phyloP scores from a whole-genome alignment of 2,329 filamentous ascomycete species.

The Epichloe coenophiala region DNA sequence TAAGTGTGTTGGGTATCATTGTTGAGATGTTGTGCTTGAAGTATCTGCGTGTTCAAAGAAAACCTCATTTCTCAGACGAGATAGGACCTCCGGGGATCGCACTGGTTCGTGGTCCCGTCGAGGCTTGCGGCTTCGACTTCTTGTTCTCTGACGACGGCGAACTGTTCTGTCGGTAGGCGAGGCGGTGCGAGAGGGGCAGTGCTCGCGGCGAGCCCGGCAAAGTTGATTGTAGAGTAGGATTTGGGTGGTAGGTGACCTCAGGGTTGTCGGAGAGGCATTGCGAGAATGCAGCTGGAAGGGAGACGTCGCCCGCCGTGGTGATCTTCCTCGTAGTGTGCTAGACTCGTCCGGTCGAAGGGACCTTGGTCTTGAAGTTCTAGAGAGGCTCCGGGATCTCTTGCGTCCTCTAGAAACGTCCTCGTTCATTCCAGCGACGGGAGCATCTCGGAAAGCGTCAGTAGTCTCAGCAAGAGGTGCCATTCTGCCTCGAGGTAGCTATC shows the following conservation, averaged over 20 bases:
- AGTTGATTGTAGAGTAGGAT: conserved; percentile 28
- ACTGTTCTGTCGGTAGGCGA: conserved; percentile 21
- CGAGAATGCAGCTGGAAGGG: conserved; percentile 20
- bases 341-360: conserved; percentile 25
- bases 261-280: conserved; percentile 17
- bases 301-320: conserved; percentile 26
- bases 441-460: conserved; percentile 12
- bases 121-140: conserved; percentile 24
- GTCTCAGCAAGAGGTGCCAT: conserved; percentile 14
- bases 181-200: conserved; percentile 27
- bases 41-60: conserved; percentile 11
- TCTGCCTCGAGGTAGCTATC: not conserved
- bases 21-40: not conserved
- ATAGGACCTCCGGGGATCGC: conserved; percentile 16
- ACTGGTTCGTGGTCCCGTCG: conserved; percentile 17
- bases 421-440: conserved; percentile 7
- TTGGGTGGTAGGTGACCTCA: conserved; percentile 27
- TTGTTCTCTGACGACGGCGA: conserved; percentile 24
- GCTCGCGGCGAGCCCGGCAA: conserved; percentile 28
- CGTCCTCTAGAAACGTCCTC: conserved; percentile 22
- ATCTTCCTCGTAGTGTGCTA: conserved; percentile 29
- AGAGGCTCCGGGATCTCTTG: conserved; percentile 26
- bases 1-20: not conserved
- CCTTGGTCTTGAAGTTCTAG: conserved; percentile 17
- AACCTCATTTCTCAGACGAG: conserved; percentile 22